Base-by-base conservation (phyloP, 2,329 filamentous ascomycete species). In the Claviceps citrina region DNA sequence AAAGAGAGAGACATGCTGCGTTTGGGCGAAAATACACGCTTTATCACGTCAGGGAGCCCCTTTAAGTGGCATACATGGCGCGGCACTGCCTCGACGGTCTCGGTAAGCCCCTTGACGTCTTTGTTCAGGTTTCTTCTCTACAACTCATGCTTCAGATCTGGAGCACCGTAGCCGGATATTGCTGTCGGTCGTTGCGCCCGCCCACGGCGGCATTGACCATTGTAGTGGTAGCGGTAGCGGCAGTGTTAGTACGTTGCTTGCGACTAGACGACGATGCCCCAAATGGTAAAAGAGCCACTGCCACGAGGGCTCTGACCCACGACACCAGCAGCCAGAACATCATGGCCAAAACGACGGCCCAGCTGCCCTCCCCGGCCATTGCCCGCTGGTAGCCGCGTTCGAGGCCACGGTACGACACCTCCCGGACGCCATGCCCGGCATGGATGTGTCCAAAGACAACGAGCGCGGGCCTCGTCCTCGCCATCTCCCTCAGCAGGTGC, bases 361-460 rank as follows among this genome's bases (percentile, higher is more conserved):
- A 31, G 15, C 16, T 31, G 4, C 28, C 28, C n/a, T 31, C 28
- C 4, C n/a, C 28, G 15, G 28, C 28, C 28, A 31, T 31, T 13
- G 16, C 15, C 7, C 28, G n/a, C n/a, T 16, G 28, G 6, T 31
- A 18, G 7, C n/a, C 28, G 7, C 28, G n/a, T 7, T 15, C n/a
- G 6, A 18, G 28, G 15, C 28, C 28, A 9, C 3, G n/a, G 26
- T 28, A 28, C 4, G 26, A 4, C 5, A 28, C 7, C 26, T 28
- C 26, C 7, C n/a, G 26, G 7, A 28, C n/a, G 26, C 26, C 26
- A 13, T 28, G 26, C 13, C 26, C 26, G 12, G 40, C 19, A 10
- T 38, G 36, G 18, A 38, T 25, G 15, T 38, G 36, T 19, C 36
- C 36, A 9, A 27, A 38, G 4, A 38, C 36, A 4, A 31, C 27